A percentile compares a stretch with the other conserved stretches of the same genome.
Evolutionary conservation across 1,284 basidiomycete species (phyloP).

Genomic region (Cystobasidiaceae sp.): DNA sequence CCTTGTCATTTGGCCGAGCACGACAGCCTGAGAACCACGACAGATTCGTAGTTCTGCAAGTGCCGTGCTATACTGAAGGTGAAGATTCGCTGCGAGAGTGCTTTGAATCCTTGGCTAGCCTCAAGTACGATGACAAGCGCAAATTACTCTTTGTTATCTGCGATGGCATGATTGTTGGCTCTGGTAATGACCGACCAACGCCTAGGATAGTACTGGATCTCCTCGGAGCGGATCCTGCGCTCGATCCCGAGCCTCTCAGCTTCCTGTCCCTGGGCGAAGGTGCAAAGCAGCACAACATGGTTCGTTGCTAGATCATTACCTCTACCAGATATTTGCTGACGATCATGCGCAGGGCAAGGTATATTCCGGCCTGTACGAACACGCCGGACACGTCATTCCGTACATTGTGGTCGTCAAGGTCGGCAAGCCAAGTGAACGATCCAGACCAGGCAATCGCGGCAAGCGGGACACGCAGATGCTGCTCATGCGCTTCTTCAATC

Average conservation of each 20-base stretch:
- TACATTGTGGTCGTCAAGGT: constrained; percentile 96
- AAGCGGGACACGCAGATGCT: constrained; percentile 97
- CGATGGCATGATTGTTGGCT: constrained; percentile 97
- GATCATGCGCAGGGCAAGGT: constrained; percentile 70
- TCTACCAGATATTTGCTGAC: no score
- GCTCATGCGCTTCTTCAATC: constrained; percentile 89
- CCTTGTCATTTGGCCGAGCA: constrained; percentile 75
- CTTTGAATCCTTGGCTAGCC: constrained; percentile 86
- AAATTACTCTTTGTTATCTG: constrained; percentile 92
- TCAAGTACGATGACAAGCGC: constrained; percentile 98
- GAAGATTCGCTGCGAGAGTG: constrained; percentile 79
- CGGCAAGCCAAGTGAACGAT: constrained; percentile 89
- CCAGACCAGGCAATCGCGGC: constrained; percentile 91
- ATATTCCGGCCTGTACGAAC: constrained; percentile 93
- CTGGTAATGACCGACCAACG: constrained; percentile 90
- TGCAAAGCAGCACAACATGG: constrained; percentile 79
- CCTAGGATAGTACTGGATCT: constrained; percentile 85
- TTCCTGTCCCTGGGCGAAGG: constrained; percentile 95
- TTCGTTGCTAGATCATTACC: no score
- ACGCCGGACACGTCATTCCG: constrained; percentile 67
- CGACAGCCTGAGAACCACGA: constrained; percentile 92
- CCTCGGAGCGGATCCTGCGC: constrained; percentile 83
- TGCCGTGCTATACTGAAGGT: constrained; percentile 49
- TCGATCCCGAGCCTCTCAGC: constrained; percentile 87
- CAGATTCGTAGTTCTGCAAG: constrained; percentile 98